Evolutionary conservation across 2,329 filamentous ascomycete species (phyloP).

Genomic region (Cercospora zeae-maydis): DNA sequence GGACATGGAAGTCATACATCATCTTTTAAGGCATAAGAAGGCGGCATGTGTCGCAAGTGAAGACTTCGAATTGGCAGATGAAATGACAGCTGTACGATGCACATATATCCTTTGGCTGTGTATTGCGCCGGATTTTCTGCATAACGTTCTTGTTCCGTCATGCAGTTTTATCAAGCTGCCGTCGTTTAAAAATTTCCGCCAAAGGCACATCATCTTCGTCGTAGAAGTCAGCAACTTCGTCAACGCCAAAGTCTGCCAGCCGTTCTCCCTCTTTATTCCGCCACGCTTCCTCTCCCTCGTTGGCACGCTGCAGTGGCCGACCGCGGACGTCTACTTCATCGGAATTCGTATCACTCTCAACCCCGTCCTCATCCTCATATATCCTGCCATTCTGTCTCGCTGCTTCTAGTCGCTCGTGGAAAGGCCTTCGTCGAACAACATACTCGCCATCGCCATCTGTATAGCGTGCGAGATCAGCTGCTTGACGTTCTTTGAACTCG

Average conservation of each 20-base stretch:
- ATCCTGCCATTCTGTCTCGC: constrained; percentile 18
- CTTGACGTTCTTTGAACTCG: constrained; percentile 54
- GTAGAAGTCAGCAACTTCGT: constrained; percentile 68
- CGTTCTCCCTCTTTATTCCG: constrained; percentile 71
- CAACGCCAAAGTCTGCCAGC: constrained; percentile 73
- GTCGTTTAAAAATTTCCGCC: constrained; percentile 60
- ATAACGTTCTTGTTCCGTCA: not conserved
- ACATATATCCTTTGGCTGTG: not conserved
- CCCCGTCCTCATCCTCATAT: constrained; percentile 24
- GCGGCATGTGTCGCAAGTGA: not conserved
- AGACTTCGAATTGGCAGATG: no score
- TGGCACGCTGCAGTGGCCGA: constrained; percentile 9
- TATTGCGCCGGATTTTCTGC: not conserved
- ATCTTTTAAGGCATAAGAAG: no score
- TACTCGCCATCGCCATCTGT: constrained; percentile 29
- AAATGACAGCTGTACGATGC: not conserved
- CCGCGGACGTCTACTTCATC: constrained; percentile 34
- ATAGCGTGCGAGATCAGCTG: constrained; percentile 48
- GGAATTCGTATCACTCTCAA: constrained; percentile 46
- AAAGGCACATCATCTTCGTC: constrained; percentile 68
- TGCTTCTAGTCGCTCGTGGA: constrained; percentile 39
- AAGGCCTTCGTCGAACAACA: constrained; percentile 41
- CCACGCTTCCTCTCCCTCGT: constrained; percentile 59
- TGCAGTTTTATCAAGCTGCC: constrained; percentile 27
- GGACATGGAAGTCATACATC: no score